Conservation (phyloP, 176 grass and related monocot species). For the Themeda triandra region DNA sequence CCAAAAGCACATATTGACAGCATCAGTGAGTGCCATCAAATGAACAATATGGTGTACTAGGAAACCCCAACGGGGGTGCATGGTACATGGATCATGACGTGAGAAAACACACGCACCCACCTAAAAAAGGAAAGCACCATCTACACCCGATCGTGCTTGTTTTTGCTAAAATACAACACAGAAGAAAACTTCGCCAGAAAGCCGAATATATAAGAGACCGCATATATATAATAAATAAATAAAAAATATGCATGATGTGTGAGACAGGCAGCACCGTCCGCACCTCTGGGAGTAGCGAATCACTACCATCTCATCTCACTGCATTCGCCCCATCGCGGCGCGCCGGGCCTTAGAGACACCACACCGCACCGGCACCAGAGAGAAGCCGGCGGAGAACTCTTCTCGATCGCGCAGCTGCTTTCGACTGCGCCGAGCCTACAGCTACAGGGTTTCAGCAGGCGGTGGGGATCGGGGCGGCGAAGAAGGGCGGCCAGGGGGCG, state of each 20-base stretch:
- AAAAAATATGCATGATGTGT: slow-evolving; percentile 4
- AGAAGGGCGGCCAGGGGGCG: not conserved
- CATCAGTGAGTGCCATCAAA: not conserved
- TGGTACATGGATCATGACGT: not conserved
- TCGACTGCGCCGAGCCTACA: not conserved
- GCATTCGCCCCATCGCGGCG: slow-evolving; percentile 7
- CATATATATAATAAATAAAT: too few relatives aligned
- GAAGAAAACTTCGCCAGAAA: not conserved
- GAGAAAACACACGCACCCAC: not conserved
- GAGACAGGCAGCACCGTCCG: not conserved
- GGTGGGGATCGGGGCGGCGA: not conserved
- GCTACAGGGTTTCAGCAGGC: not conserved
- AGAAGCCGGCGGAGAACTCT: not conserved
- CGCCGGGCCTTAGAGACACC: not conserved
- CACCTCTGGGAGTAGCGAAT: slow-evolving; percentile 32
- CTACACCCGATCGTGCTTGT: not conserved
- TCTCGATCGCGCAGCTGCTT: not conserved
- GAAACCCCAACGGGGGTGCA: not conserved
- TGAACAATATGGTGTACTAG: not conserved
- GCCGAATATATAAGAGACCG: not conserved
- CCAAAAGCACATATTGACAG: not conserved
- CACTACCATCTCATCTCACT: slow-evolving; percentile 39
- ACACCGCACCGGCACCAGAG: not conserved
- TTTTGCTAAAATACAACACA: not conserved
- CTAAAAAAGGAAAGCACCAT: not conserved